Evolutionary conservation across 1,139 yeast genomes (phyloP).

Genomic region (Hyphopichia wangnamkhiaoensis): DNA sequence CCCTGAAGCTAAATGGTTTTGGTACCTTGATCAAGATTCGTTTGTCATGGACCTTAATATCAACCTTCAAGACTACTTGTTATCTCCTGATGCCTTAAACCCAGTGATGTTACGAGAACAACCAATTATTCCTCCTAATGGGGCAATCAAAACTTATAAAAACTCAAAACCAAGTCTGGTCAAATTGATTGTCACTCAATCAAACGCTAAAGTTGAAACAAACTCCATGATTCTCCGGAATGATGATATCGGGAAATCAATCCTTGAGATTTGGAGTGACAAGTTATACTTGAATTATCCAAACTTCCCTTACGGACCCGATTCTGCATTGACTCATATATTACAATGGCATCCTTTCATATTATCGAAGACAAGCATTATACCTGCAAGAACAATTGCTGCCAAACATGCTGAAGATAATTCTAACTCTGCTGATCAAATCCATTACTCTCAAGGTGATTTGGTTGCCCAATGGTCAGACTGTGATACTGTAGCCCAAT

Average conservation of each 20-base stretch:
- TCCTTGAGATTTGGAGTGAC: conserved; percentile 77
- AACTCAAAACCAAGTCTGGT: conserved; percentile 55
- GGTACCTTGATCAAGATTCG: conserved; percentile 80
- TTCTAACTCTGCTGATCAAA: conserved; percentile 13
- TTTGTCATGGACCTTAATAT: conserved; percentile 66
- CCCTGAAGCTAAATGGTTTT: conserved; percentile 80
- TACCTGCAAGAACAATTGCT: conserved; percentile 54
- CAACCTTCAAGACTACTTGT: conserved; percentile 56
- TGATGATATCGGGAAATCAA: conserved; percentile 60
- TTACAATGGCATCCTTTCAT: conserved; percentile 92
- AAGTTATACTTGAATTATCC: conserved; percentile 65
- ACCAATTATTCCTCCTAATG: conserved; percentile 68
- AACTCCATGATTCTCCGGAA: conserved; percentile 69
- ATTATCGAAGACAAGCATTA: conserved; percentile 68
- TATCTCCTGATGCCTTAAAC: conserved; percentile 57
- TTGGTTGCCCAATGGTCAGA: conserved; percentile 61
- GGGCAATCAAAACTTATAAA: conserved; percentile 69
- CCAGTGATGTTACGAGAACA: conserved; percentile 63
- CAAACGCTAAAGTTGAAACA: conserved; percentile 59
- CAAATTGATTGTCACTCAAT: conserved; percentile 66
- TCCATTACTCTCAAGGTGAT: conserved; percentile 60
- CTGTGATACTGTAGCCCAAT: conserved; percentile 48
- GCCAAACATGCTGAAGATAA: conserved; percentile 32
- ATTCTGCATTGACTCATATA: conserved; percentile 73
- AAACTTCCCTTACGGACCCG: conserved; percentile 61